These are phyloP conservation scores for Aphanomyces astaci DNA, from an alignment of 352 stramenopile genomes.

Conservation along the genomic window DNA sequence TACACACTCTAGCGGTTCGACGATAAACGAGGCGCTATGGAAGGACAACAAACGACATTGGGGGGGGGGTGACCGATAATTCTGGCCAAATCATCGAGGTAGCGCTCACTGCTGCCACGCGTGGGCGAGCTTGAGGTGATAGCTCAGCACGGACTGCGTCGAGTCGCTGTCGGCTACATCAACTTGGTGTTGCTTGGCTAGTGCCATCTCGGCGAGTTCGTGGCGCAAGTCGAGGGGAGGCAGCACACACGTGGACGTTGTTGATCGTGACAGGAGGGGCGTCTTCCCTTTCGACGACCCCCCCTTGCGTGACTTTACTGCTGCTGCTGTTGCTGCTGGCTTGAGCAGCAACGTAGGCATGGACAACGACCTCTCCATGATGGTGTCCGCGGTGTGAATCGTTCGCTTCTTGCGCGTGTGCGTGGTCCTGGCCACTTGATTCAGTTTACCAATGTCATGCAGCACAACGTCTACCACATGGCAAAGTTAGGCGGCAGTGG, in stretches of 20 bases:
- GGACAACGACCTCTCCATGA: constrained; percentile 2
- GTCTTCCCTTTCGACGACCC: too few relatives aligned
- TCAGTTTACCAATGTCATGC: constrained; percentile 44
- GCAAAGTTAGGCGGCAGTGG: too few relatives aligned
- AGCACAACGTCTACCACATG: constrained; percentile 37
- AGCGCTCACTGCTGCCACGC: constrained; percentile 36
- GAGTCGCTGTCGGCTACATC: constrained; percentile 18
- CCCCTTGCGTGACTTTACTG: too few relatives aligned
- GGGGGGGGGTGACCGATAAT: too few relatives aligned
- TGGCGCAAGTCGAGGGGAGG: background rate
- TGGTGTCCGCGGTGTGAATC: constrained; percentile 14
- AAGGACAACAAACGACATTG: too few relatives aligned
- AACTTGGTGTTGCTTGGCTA: background rate
- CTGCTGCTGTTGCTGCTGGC: background rate
- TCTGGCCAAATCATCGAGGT: background rate
- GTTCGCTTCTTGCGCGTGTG: constrained; percentile 12
- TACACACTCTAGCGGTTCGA: too few relatives aligned
- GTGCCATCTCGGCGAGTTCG: background rate
- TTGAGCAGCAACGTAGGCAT: background rate
- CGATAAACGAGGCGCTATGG: too few relatives aligned
- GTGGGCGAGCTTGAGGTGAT: constrained; percentile 59
- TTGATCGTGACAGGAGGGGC: too few relatives aligned
- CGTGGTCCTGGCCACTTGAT: constrained; percentile 3
- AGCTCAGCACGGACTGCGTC: constrained; percentile 31
- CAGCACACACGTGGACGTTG: background rate